Conservation (phyloP, 2,329 filamentous ascomycete species). For the Fusarium albidum region DNA sequence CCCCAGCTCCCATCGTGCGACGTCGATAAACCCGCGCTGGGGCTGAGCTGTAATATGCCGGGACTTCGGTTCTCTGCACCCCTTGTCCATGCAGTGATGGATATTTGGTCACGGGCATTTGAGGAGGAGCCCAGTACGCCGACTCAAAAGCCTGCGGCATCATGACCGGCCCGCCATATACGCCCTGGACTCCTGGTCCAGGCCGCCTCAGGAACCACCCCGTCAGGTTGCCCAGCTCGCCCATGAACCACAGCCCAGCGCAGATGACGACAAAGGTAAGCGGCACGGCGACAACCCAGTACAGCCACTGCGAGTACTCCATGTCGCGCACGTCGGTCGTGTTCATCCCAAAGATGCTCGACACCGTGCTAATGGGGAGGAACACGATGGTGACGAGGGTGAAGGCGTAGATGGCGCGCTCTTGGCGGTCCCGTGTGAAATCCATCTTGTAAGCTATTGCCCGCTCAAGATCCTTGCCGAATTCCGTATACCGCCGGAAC, state of each 20-base stretch:
- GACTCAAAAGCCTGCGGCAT: slow-evolving; percentile 18
- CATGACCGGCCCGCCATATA: slow-evolving; percentile 16
- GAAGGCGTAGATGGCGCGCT: slow-evolving; percentile 58
- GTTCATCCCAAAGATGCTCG: slow-evolving; percentile 63
- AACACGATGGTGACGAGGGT: slow-evolving; percentile 60
- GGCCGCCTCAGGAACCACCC: slow-evolving; percentile 40
- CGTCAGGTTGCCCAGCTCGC: slow-evolving; percentile 49
- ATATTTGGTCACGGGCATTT: slow-evolving; percentile 11
- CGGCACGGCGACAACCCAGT: slow-evolving; percentile 58
- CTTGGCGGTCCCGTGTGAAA: slow-evolving; percentile 54
- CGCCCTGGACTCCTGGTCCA: slow-evolving; percentile 8
- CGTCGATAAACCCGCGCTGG: slow-evolving; percentile 3
- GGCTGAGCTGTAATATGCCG: slow-evolving; percentile 4
- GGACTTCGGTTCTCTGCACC: slow-evolving; percentile 16
- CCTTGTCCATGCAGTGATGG: slow-evolving; percentile 6
- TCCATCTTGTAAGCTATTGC: slow-evolving; percentile 47
- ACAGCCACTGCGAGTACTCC: slow-evolving; percentile 56
- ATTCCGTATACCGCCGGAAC: slow-evolving; percentile 42
- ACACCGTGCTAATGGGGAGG: slow-evolving; percentile 55
- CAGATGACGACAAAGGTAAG: slow-evolving; percentile 53
- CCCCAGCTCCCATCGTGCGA: not conserved
- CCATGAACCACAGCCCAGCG: slow-evolving; percentile 52
- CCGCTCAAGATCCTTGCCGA: slow-evolving; percentile 43
- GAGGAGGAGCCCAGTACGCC: slow-evolving; percentile 15
- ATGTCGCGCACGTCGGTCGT: slow-evolving; percentile 59